phyloP scores from a whole-genome alignment of 192 early-diverging fungal species.

The Bifiguratus adelaidae region DNA sequence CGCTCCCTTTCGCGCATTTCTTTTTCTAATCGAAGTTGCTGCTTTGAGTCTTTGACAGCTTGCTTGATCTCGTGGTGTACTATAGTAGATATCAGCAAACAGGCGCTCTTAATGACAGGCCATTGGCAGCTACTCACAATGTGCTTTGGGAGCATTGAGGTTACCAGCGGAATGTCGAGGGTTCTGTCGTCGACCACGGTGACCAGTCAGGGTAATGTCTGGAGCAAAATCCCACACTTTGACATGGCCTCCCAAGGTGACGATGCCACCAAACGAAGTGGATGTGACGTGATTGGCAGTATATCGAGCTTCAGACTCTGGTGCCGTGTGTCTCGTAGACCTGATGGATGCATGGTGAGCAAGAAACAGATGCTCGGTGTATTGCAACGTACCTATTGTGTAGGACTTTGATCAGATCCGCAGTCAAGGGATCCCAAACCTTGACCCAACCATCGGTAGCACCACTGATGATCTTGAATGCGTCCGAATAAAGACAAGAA shows the following conservation, averaged over 20 bases:
- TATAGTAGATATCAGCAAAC: too few relatives aligned
- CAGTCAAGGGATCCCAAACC: conserved; percentile 40
- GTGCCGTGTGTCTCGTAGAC: too few relatives aligned
- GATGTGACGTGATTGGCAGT: too few relatives aligned
- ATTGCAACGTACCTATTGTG: conserved; percentile 28
- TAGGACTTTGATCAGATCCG: conserved; percentile 22
- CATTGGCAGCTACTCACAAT: too few relatives aligned
- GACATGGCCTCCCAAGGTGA: conserved; percentile 31
- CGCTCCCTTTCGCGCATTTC: conserved; percentile 9
- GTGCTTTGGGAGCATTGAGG: too few relatives aligned
- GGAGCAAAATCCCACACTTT: conserved; percentile 48
- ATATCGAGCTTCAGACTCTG: too few relatives aligned
- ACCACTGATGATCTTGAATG: conserved; percentile 23
- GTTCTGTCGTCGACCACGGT: conserved; percentile 1
- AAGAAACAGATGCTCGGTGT: too few relatives aligned
- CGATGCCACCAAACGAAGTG: too few relatives aligned
- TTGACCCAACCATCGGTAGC: conserved; percentile 52
- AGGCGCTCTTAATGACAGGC: too few relatives aligned
- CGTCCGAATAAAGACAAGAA: conserved; percentile 17
- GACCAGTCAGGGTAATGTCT: conserved; percentile 4
- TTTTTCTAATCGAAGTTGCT: conserved; percentile 14
- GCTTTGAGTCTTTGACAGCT: conserved; percentile 18
- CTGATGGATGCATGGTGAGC: too few relatives aligned
- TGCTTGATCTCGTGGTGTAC: conserved; percentile 26
- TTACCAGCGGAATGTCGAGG: too few relatives aligned